phyloP scores from a whole-genome alignment of 2,329 filamentous ascomycete genomes.

The Diaporthe vexans region DNA sequence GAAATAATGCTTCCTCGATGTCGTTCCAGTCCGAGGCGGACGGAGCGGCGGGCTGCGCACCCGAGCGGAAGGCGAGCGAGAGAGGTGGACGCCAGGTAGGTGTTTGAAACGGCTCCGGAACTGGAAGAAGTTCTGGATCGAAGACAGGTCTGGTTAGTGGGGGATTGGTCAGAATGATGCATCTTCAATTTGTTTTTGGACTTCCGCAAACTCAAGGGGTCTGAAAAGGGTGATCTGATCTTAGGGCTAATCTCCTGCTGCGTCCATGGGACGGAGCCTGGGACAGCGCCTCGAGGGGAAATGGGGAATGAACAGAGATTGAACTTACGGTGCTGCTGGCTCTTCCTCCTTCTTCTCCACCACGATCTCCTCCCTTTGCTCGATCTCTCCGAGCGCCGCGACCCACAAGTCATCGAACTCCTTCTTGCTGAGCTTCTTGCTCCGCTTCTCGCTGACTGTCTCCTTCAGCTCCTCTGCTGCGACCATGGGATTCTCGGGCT shows the following conservation, averaged over 20 bases:
- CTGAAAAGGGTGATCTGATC: neutral
- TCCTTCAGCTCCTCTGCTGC: constrained; percentile 83
- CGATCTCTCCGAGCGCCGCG: constrained; percentile 80
- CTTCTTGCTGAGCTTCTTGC: constrained; percentile 84
- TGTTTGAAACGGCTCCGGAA: constrained; percentile 72
- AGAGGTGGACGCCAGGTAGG: constrained; percentile 84
- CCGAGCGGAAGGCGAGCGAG: constrained; percentile 91
- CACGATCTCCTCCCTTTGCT: constrained; percentile 72
- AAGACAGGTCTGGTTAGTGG: constrained; percentile 89
- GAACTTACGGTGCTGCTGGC: constrained; percentile 65
- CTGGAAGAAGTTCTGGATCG: constrained; percentile 78
- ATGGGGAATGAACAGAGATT: constrained; percentile 32
- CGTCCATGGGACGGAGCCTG: constrained; percentile 21
- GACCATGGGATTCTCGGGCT: constrained; percentile 69
- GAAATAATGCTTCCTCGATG: constrained; percentile 87
- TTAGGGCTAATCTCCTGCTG: neutral
- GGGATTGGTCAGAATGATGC: constrained; percentile 53
- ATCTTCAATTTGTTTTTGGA: constrained; percentile 47
- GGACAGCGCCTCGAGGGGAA: neutral
- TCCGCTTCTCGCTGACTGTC: constrained; percentile 80
- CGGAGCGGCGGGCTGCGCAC: constrained; percentile 83
- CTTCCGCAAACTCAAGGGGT: constrained; percentile 38
- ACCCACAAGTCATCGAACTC: constrained; percentile 94
- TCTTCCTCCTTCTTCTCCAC: constrained; percentile 53
- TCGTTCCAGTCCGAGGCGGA: constrained; percentile 86